Conservation (phyloP, 2,329 filamentous ascomycete species). For the Ophiostoma perfectum region DNA sequence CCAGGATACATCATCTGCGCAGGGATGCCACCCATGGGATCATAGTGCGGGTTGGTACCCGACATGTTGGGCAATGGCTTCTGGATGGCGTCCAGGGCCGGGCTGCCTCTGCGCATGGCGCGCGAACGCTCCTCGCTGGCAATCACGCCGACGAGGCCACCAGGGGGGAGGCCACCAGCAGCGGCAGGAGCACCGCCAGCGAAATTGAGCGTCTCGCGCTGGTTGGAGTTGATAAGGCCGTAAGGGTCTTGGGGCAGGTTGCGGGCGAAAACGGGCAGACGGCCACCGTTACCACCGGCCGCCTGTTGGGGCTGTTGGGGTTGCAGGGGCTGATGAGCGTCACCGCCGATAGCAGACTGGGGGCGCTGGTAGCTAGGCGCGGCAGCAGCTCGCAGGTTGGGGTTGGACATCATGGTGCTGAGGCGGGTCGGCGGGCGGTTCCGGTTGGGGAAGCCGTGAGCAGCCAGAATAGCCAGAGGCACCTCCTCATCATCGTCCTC, state of each 20-base stretch:
- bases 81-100: slow-evolving; percentile 53
- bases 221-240: slow-evolving; percentile 64
- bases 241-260: slow-evolving; percentile 82
- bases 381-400: slow-evolving; percentile 58
- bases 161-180: slow-evolving; percentile 51
- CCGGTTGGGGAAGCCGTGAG: slow-evolving; percentile 80
- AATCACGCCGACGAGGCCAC: slow-evolving; percentile 82
- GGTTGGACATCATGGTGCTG: slow-evolving; percentile 60
- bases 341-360: slow-evolving; percentile 45
- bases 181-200: slow-evolving; percentile 46
- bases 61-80: slow-evolving; percentile 33
- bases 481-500: slow-evolving; percentile 79
- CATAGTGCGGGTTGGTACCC: slow-evolving; percentile 33
- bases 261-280: slow-evolving; percentile 75
- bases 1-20: slow-evolving; percentile 46
- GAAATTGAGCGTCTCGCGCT: slow-evolving; percentile 70
- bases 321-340: slow-evolving; percentile 29
- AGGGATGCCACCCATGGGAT: slow-evolving; percentile 47
- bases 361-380: slow-evolving; percentile 46
- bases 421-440: slow-evolving; percentile 67
- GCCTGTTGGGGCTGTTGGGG: slow-evolving; percentile 28
- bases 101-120: slow-evolving; percentile 72
- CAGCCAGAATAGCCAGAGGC: slow-evolving; percentile 77
- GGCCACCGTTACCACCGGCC: slow-evolving; percentile 35
- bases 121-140: slow-evolving; percentile 75